Conservation (phyloP, 768 basidiomycete genomes). For the Macrolepiota fuliginosa region DNA sequence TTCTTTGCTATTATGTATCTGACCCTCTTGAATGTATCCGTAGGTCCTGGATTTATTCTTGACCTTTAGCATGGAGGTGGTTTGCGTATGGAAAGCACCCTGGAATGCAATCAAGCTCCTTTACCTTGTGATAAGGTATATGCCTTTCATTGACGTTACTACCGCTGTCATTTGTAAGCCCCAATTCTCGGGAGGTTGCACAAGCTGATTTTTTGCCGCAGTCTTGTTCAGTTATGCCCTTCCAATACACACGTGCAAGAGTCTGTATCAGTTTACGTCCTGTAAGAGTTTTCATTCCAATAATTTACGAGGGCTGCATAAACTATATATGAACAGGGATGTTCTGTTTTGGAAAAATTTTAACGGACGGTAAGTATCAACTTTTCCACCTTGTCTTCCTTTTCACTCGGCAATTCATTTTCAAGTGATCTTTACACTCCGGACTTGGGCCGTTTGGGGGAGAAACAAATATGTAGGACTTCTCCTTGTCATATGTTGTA, state of each 20-base stretch:
- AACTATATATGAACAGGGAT: no score
- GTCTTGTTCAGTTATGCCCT: no score
- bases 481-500: background rate
- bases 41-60: constrained; percentile 19
- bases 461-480: background rate
- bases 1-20: no score
- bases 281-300: no score
- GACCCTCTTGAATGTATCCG: no score
- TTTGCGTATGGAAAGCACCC: constrained; percentile 20
- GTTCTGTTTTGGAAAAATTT: no score
- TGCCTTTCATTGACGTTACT: constrained; percentile 21
- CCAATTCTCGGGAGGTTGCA: background rate
- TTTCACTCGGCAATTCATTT: no score
- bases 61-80: constrained; percentile 19
- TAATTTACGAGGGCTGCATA: no score
- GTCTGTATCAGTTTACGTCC: no score
- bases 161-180: constrained; percentile 17
- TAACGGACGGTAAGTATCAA: no score
- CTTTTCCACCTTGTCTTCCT: background rate
- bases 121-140: constrained; percentile 26
- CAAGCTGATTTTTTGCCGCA: no score
- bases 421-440: constrained; percentile 6
- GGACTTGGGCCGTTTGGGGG: constrained; percentile 4
- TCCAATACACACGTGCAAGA: no score
- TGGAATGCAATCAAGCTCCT: constrained; percentile 22